These are phyloP conservation scores for Nannochloris sp. DNA, from an alignment of 139 green algal species.

Conservation along the genomic window DNA sequence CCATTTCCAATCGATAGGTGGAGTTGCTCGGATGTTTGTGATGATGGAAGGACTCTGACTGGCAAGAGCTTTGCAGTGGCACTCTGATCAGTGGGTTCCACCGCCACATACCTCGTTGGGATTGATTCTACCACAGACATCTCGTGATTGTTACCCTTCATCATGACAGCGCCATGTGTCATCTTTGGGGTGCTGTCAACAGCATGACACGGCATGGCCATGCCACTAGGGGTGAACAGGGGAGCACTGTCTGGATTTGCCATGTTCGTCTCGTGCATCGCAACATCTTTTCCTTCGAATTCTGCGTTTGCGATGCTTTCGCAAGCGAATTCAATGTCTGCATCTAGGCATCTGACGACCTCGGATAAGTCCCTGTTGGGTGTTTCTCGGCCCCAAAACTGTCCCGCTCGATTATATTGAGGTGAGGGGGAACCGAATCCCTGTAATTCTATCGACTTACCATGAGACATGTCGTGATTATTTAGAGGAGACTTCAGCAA, in stretches of 20 bases:
- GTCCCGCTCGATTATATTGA: not conserved
- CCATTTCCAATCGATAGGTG: too few relatives aligned
- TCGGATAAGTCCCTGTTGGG: not conserved
- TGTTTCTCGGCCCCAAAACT: not conserved
- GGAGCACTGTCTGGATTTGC: constrained; percentile 2
- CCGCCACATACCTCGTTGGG: too few relatives aligned
- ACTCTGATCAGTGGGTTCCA: too few relatives aligned
- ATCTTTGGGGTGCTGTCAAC: not conserved
- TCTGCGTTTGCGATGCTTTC: not conserved
- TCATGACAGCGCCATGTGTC: too few relatives aligned
- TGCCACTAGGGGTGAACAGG: constrained; percentile 1
- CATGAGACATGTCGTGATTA: not conserved
- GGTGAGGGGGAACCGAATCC: not conserved
- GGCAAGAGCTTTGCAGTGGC: too few relatives aligned
- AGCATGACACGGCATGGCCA: constrained; percentile 5
- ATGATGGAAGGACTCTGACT: too few relatives aligned
- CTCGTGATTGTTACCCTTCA: too few relatives aligned
- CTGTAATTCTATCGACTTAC: not conserved
- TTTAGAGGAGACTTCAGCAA: not conserved
- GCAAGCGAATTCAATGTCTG: not conserved
- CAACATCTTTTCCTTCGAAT: too few relatives aligned
- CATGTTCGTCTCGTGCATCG: too few relatives aligned
- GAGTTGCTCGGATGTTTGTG: too few relatives aligned
- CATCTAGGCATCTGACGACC: constrained; percentile 1
- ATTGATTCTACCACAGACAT: too few relatives aligned